A percentile compares a stretch with the other conserved stretches of the same genome.
Evolutionary conservation across 306 rosid genomes (phyloP).

Genomic region (Corylus heterophylla): DNA sequence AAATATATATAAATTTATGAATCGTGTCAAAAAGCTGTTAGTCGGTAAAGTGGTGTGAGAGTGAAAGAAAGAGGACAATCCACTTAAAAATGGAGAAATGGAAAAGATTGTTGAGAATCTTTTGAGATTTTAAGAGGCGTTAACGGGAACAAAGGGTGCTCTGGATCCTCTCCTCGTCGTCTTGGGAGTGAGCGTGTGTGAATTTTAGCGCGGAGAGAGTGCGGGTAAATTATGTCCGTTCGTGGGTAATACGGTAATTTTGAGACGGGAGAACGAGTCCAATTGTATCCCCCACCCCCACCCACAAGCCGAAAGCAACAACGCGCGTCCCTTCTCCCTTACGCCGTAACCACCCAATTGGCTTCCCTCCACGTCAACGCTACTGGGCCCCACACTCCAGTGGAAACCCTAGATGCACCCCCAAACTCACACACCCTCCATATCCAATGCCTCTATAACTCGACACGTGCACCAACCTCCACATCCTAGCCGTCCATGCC

Average conservation of each 20-base stretch:
- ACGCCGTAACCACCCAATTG: constrained; percentile 33
- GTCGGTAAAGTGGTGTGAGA: too few species aligned
- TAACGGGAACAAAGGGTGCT: too few species aligned
- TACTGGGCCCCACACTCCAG: constrained; percentile 17
- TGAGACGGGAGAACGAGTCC: background rate
- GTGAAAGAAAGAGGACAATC: too few species aligned
- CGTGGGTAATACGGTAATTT: background rate
- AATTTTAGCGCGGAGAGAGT: too few species aligned
- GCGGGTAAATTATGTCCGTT: background rate
- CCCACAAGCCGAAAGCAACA: background rate
- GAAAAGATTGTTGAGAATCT: too few species aligned
- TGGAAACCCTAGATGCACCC: constrained; percentile 63
- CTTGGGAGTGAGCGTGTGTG: too few species aligned
- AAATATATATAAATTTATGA: too few species aligned
- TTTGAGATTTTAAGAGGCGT: too few species aligned
- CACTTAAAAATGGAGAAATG: too few species aligned
- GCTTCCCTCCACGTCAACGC: constrained; percentile 50
- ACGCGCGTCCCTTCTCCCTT: constrained; percentile 36
- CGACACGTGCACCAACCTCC: constrained; percentile 31
- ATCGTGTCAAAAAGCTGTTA: too few species aligned
- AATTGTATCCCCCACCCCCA: constrained; percentile 14
- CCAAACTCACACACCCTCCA: constrained; percentile 36
- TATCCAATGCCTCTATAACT: background rate
- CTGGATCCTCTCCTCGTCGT: too few species aligned
- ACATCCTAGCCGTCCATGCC: constrained; percentile 50